A percentile compares a stretch with the other conserved stretches of the same genome.
Conservation (phyloP, 176 grass and related monocot species). For the Chloris gayana region DNA sequence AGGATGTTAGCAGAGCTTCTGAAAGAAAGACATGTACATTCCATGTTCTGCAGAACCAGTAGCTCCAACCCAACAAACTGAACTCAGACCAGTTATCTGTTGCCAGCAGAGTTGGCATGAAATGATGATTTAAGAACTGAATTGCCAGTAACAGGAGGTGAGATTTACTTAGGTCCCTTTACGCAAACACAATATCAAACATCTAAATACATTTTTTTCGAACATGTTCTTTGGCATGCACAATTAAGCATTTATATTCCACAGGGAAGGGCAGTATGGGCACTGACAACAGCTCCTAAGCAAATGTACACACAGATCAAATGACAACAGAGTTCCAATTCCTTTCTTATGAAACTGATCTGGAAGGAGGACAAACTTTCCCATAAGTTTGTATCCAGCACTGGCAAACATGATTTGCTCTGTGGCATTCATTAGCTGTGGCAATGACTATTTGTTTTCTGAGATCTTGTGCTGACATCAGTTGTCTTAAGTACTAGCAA, state of each 20-base stretch:
- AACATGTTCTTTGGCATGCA: slow-evolving; percentile 26
- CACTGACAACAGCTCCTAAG: slow-evolving; percentile 25
- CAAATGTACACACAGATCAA: slow-evolving; percentile 32
- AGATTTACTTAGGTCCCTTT: slow-evolving; percentile 30
- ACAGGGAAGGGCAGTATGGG: slow-evolving; percentile 10
- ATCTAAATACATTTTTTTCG: slow-evolving; percentile 9
- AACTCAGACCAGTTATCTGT: slow-evolving; percentile 16
- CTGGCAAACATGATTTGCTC: slow-evolving; percentile 25
- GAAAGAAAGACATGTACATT: slow-evolving; percentile 7
- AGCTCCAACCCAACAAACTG: slow-evolving; percentile 39
- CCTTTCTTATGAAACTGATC: slow-evolving; percentile 37
- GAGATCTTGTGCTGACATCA: slow-evolving; percentile 34
- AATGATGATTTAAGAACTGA: slow-evolving; percentile 3
- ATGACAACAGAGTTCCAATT: slow-evolving; percentile 26
- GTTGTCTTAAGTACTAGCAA: slow-evolving; percentile 34
- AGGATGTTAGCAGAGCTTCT: slow-evolving; percentile 16
- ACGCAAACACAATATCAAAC: slow-evolving; percentile 27
- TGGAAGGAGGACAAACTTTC: slow-evolving; percentile 22
- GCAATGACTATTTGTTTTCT: slow-evolving; percentile 34
- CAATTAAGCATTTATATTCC: slow-evolving; percentile 33
- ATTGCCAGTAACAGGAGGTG: slow-evolving; percentile 30
- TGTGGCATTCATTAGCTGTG: slow-evolving; percentile 33
- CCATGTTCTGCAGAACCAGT: slow-evolving; percentile 28
- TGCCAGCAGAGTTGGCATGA: neutral
- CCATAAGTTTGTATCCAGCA: slow-evolving; percentile 20